Evolutionary conservation across 768 basidiomycete genomes (phyloP).

Genomic region (Suillus weaverae): DNA sequence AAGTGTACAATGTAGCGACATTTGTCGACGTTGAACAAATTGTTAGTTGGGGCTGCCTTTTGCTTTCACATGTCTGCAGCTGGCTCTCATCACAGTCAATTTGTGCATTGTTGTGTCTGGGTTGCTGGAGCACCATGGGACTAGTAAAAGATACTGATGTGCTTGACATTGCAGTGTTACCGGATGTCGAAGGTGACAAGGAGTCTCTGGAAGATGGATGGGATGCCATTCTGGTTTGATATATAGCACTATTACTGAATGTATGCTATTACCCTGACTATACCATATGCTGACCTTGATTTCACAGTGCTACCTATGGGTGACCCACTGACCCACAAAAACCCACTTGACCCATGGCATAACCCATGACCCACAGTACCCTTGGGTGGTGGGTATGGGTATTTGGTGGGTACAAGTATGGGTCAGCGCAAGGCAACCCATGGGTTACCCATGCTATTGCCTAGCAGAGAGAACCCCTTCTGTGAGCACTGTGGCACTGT

Average conservation of each 20-base stretch:
- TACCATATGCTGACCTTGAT: too few species aligned
- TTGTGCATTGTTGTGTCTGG: constrained; percentile 19
- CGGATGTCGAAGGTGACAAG: constrained; percentile 7
- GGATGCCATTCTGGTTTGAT: constrained; percentile 5
- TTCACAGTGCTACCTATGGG: not conserved
- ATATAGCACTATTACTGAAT: not conserved
- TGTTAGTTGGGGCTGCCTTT: constrained; percentile 12
- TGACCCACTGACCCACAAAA: not conserved
- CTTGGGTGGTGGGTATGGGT: not conserved
- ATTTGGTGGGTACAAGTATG: too few species aligned
- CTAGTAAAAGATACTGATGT: constrained; percentile 23
- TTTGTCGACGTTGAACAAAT: constrained; percentile 10
- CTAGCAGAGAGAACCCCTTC: constrained; percentile 1
- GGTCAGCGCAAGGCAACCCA: not conserved
- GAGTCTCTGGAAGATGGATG: constrained; percentile 7
- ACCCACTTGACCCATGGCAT: not conserved
- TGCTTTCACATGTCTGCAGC: constrained; percentile 27
- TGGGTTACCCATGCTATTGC: not conserved
- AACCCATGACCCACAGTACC: not conserved
- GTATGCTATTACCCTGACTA: too few species aligned
- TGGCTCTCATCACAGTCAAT: constrained; percentile 22
- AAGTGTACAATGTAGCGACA: constrained; percentile 14
- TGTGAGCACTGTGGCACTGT: constrained; percentile 5
- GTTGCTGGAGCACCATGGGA: constrained; percentile 13
- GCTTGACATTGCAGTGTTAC: constrained; percentile 12